Base-by-base conservation (phyloP, 2,329 filamentous ascomycete species). In the Thielaviopsis musarum region DNA sequence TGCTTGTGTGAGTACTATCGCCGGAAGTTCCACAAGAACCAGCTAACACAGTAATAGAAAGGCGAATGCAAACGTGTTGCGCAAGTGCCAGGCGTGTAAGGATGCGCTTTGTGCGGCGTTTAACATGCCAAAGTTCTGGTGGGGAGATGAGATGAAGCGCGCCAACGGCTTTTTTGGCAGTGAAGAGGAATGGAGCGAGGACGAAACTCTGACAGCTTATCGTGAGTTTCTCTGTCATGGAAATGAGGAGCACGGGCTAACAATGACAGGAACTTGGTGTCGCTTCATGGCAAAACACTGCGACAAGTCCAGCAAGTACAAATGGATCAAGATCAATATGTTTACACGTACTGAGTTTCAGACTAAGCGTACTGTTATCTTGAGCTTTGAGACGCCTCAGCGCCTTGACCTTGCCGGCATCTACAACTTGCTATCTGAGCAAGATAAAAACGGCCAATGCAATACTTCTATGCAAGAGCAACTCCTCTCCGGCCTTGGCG, bases 251-350 rank as follows among this genome's bases (percentile, higher is more conserved):
- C 38, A 1, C 3, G 1, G n/a, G 5, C 38, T 49, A 56, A 56
- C 34, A 17, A n/a, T n/a, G 2, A 19, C n/a, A 59, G 57, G 12
- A 28, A 54, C 51, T 10, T 59, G 51, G 52, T 41, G 45, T 4
- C 34, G 57, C n/a, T 41, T 59, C 28, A 59, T 59, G 57, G 28
- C 34, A 10, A 59, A 59, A 21, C 5, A 24, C 38, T 54, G 57
- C n/a, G 6, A 48, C 21, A 28, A 12, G 7, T n/a, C 51, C 13
- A 19, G 21, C 10, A 5, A 15, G 4, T 59, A 59, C 38, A 45
- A 21, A n/a, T 59, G 57, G 57, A 19, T 48, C 12, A 59, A 59
- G 34, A n/a, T 54, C 34, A 59, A 59, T 34, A 28, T 54, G 30
- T 59, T 49, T 26, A 54, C 57, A 21, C 38, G 52, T 6, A 48